phyloP scores from a whole-genome alignment of 768 basidiomycete genomes.

The Psilocybe cyanescens region DNA sequence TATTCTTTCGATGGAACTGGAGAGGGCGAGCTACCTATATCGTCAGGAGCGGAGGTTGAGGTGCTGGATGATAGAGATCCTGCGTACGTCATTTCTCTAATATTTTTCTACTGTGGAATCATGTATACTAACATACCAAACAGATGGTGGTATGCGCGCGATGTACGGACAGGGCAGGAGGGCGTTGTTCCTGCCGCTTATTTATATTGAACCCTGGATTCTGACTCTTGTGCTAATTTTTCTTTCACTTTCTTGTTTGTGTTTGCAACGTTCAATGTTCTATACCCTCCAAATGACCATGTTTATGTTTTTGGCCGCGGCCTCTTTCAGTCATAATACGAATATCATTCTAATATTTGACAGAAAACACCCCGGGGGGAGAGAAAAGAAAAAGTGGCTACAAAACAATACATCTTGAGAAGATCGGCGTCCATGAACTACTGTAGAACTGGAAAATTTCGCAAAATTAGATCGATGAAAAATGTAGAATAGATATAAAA shows the following conservation, averaged over 20 bases:
- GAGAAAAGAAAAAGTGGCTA: not conserved
- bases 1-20: conserved; percentile 83
- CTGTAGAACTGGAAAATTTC: conserved; percentile 9
- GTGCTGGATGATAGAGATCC: conserved; percentile 81
- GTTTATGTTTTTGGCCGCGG: conserved; percentile 17
- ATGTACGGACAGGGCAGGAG: conserved; percentile 77
- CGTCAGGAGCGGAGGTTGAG: conserved; percentile 72
- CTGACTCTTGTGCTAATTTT: conserved; percentile 33
- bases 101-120: not conserved
- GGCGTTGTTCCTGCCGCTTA: conserved; percentile 94
- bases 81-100: conserved; percentile 56
- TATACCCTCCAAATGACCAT: conserved; percentile 23
- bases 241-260: conserved; percentile 37
- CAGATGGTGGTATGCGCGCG: conserved; percentile 96
- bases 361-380: not conserved
- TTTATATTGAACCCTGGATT: conserved; percentile 64
- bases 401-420: not conserved
- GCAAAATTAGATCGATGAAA: not conserved
- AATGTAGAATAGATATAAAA: not conserved
- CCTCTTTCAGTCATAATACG: conserved; percentile 16
- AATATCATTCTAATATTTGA: conserved; percentile 13
- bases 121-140: conserved; percentile 21
- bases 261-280: conserved; percentile 30
- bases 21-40: conserved; percentile 76
- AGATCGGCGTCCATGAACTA: not conserved